These are phyloP conservation scores for Exophiala viscosa DNA, from an alignment of 2,329 filamentous ascomycete species.

Conservation along the genomic window DNA sequence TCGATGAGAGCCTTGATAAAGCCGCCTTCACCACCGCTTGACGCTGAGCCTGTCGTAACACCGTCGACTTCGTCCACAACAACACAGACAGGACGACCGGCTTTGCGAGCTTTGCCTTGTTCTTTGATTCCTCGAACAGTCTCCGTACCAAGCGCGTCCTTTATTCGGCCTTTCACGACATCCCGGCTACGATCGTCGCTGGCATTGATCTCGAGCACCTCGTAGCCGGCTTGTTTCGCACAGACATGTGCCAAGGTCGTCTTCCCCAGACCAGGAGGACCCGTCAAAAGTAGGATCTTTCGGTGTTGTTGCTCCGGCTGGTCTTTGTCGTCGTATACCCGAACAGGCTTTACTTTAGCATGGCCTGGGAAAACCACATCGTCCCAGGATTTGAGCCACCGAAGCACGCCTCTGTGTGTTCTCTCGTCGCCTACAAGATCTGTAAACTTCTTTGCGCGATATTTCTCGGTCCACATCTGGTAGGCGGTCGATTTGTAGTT, in stretches of 20 bases:
- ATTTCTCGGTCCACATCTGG: slow-evolving; percentile 90
- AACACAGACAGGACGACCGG: slow-evolving; percentile 83
- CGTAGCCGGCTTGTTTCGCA: slow-evolving; percentile 90
- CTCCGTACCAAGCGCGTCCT: slow-evolving; percentile 88
- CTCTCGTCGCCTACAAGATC: slow-evolving; percentile 92
- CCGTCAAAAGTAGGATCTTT: slow-evolving; percentile 86
- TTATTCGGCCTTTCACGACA: slow-evolving; percentile 86
- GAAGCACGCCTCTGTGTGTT: slow-evolving; percentile 82
- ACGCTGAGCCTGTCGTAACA: slow-evolving; percentile 74
- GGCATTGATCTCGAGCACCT: slow-evolving; percentile 95
- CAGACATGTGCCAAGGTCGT: slow-evolving; percentile 96
- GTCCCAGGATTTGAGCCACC: slow-evolving; percentile 95
- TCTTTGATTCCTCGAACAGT: slow-evolving; percentile 69
- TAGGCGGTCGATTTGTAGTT: slow-evolving; percentile 34
- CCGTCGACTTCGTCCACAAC: slow-evolving; percentile 97
- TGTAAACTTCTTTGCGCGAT: slow-evolving; percentile 84
- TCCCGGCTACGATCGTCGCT: slow-evolving; percentile 89
- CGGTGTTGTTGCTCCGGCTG: slow-evolving; percentile 73
- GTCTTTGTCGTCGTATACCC: slow-evolving; percentile 40
- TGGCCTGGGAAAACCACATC: slow-evolving; percentile 81
- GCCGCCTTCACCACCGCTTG: slow-evolving; percentile 75
- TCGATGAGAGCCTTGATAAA: slow-evolving; percentile 96
- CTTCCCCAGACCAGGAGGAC: slow-evolving; percentile 89
- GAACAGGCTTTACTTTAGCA: slow-evolving; percentile 48
- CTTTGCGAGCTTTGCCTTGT: slow-evolving; percentile 57